phyloP scores from a whole-genome alignment of 257 asterid genomes.

The Primulina tabacum region DNA sequence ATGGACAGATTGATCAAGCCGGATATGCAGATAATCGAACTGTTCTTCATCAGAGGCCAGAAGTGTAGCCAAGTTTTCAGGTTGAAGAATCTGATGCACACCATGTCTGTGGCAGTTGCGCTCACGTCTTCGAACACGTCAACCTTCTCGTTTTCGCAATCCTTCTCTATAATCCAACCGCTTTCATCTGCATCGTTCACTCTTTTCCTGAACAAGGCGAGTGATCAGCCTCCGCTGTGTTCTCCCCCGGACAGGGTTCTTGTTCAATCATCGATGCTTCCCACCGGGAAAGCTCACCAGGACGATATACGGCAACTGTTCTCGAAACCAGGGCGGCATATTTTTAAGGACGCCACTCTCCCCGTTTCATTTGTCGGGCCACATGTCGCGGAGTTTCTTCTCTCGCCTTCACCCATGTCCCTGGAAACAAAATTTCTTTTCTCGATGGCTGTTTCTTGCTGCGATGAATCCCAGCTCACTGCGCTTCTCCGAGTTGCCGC shows the following conservation, averaged over 20 bases:
- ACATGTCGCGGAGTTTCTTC: constrained; percentile 53
- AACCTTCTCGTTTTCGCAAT: constrained; percentile 41
- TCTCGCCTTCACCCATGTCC: constrained; percentile 31
- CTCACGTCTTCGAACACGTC: constrained; percentile 56
- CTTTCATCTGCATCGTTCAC: constrained; percentile 52
- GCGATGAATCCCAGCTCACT: constrained; percentile 43
- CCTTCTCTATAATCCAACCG: constrained; percentile 58
- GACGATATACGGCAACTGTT: constrained; percentile 64
- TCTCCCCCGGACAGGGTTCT: constrained; percentile 42
- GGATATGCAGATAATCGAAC: constrained; percentile 38
- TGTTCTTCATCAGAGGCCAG: constrained; percentile 44
- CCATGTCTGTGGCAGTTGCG: constrained; percentile 78
- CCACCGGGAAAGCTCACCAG: constrained; percentile 65
- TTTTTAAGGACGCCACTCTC: constrained; percentile 63
- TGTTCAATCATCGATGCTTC: constrained; percentile 68
- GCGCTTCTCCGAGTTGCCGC: constrained; percentile 48
- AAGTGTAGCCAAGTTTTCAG: constrained; percentile 52
- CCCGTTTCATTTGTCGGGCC: constrained; percentile 56
- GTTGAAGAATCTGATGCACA: constrained; percentile 72
- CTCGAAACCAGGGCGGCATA: constrained; percentile 57
- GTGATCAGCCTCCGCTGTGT: constrained; percentile 51
- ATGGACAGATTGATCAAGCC: constrained; percentile 79
- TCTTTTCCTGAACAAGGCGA: constrained; percentile 32
- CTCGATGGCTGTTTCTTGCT: constrained; percentile 45
- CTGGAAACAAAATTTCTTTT: constrained; percentile 37